Base-by-base conservation (phyloP, 2,329 filamentous ascomycete species). In the Xylaria sp. region DNA sequence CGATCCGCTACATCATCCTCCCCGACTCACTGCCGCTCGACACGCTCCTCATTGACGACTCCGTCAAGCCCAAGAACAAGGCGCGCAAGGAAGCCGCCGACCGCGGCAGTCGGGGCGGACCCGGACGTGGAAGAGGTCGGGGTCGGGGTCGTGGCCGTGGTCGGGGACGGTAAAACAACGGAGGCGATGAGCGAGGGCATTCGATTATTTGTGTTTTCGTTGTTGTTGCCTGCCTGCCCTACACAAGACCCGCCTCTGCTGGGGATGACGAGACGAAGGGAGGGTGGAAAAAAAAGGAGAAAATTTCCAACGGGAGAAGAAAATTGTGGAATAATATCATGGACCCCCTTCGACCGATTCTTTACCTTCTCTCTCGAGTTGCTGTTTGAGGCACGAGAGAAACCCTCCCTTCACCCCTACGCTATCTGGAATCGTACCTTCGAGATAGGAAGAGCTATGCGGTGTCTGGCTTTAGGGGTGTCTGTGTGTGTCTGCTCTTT, bases 21-120 rank as follows among this genome's bases (percentile, higher is more conserved):
- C 94, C 94, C 59, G 94, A 99, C 79, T 94, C 90, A 65, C 83
- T 99, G 70, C 93, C 93, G 46, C 84, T 99, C 66, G 94, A 99
- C 76, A 97, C 93, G 47, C 83, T 99, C 56, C 83, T 99, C 63
- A 92, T 99, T 68, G 94, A 99, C 75, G 94, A 99, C 77, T 87
- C 91, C 70, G 92, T 93, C 55, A 99, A 99, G 82, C 93, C 94
- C 63, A 97, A 97, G 89, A 99, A 99, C 80, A 99, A 99, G 86
- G 93, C 94, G 30, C 86, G 93, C 73, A 99, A 99, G 83, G 94
- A 97, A 79, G 83, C 76, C 5, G 78, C 82, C 37, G 83, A 85
- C 60, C 79, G 87, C 52, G 83, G 84, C 50, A 79, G 73, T 34
- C 74, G 80, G 49, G 81, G 81, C 50, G 80, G 80, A 13, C 75